Evolutionary conservation across 2,329 filamentous ascomycete species (phyloP), one percentile per base, ranked within the genome.

Genomic region (Aspergillus alliaceus): DNA sequence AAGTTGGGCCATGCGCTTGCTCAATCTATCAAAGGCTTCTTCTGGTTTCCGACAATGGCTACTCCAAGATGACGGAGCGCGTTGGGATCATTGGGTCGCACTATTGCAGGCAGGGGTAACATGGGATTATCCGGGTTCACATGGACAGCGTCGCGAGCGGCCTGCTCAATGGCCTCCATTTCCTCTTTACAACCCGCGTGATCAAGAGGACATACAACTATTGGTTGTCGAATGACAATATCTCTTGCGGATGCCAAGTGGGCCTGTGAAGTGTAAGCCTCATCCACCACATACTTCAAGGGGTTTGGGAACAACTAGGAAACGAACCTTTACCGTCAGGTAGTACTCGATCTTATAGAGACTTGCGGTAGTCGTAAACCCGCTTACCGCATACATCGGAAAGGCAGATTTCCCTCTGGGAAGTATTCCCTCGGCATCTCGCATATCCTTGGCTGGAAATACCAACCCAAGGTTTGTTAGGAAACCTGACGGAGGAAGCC

Each of bases 321-420:
- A n/a, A 58, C 64, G 46, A 40, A 96, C 93, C 86, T 96, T 97
- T 62, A 98, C 91, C 52, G 87, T 92, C 54, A 98, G 79, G 73
- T 93, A 99, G 72, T 97, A 99, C 76, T 99, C 93, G 72, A 99
- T 96, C 76, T 97, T 98, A 80, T 99, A 99, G 14, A 99, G 83
- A 34, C 89, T 93, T 32, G 91, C 96, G 7, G 90, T 90, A 0
- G 95, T 98, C 1, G 95, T 97, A 69, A 99, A 99, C 1, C 93
- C 93, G 32, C 85, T 87, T 46, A 97, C 89, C 55, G 90, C 86
- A 72, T 97, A 96, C 72, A 90, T 86, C 6, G 95, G 95, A 75
- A 97, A 98, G 25, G 88, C 90, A 9, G 91, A 84, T 73, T 92
- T 95, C 24, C 90, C 90, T 66, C 93, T 82, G 54, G 91, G 90